Percentiles rank a stretch among this genome's conserved stretches.
Conservation (phyloP, 1,284 basidiomycete species). For the Tranzscheliella williamsii region DNA sequence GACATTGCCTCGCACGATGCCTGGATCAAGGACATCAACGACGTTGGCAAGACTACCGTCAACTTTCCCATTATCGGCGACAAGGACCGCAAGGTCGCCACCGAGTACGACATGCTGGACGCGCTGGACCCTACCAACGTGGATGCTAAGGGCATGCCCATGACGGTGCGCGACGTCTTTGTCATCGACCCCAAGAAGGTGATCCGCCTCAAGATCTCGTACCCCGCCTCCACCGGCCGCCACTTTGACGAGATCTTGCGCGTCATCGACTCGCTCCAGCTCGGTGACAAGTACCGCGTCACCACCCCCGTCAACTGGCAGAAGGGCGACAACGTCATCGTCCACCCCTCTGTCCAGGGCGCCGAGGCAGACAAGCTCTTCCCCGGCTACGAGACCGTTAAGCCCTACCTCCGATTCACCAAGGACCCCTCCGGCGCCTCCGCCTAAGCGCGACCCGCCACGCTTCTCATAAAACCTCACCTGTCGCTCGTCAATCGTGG, state of each 20-base stretch:
- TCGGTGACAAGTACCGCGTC: slow-evolving; percentile 71
- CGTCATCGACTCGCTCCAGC: slow-evolving; percentile 82
- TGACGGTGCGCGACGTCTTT: slow-evolving; percentile 66
- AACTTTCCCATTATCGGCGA: slow-evolving; percentile 97
- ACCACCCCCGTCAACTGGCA: slow-evolving; percentile 88
- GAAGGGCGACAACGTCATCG: slow-evolving; percentile 88
- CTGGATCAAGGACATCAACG: slow-evolving; percentile 87
- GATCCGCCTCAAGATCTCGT: slow-evolving; percentile 78
- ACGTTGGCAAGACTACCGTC: slow-evolving; percentile 74
- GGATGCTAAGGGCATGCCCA: slow-evolving; percentile 77
- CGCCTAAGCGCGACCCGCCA: too few relatives aligned
- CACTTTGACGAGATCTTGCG: slow-evolving; percentile 80
- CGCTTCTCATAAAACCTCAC: too few relatives aligned
- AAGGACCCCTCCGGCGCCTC: slow-evolving; percentile 43
- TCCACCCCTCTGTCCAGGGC: slow-evolving; percentile 82
- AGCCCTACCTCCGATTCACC: slow-evolving; percentile 66
- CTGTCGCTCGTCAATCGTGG: too few relatives aligned
- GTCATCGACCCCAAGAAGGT: slow-evolving; percentile 59
- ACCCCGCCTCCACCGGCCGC: slow-evolving; percentile 67
- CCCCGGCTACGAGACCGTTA: slow-evolving; percentile 67
- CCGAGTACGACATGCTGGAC: slow-evolving; percentile 88
- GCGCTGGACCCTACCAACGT: slow-evolving; percentile 91
- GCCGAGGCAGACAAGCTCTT: slow-evolving; percentile 88
- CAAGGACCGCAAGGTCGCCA: slow-evolving; percentile 70
- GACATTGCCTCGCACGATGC: slow-evolving; percentile 75